Evolutionary conservation across 768 basidiomycete genomes (phyloP), one percentile per base, ranked within the genome.

Genomic region (Trametes coccinea): DNA sequence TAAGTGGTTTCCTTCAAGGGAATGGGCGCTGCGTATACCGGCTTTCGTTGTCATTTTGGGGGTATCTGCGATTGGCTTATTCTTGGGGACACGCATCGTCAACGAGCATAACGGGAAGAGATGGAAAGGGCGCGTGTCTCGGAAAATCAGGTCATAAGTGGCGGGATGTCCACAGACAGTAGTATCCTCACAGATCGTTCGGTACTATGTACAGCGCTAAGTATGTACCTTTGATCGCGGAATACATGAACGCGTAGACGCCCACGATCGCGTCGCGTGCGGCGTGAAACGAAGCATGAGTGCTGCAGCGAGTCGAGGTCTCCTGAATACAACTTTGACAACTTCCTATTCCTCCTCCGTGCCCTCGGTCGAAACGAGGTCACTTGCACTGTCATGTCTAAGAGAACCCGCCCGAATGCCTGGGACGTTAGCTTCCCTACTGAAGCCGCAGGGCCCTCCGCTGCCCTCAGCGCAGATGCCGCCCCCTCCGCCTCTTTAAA

Each of bases 1-100:
- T 64, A 66, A 70, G 45, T 86, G 84, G 75, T 98, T 98, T 73
- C 96, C 93, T 0, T 72, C 91, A 5, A 80, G 95, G 51, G 93
- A 97, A 78, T 98, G 95, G 93, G 95, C 93, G 9, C 79, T 98
- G 52, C 84, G 90, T 17, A 73, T 98, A 48, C 95, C 95, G 41
- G 89, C 91, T 2, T 83, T 93, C 73, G 77, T 95, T 52, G 83
- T 98, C 7, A 80, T 95, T 5, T 70, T 90, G 8, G 95, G 95
- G 5, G 76, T 97, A 40, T 80, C 86, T n/a, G 87, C 80, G 10
- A 89, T 98, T 43, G 92, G 91, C 10, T 69, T 80, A 41, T 93
- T 97, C 74, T 75, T 96, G n/a, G 56, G 49, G 39, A 31, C 50
- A 37, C 53, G 63, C 16, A 64, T 66, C 7, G 41, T 61, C 7